These are phyloP conservation scores for Metschnikowia corniflorae DNA, from an alignment of 805 yeast genomes.

Conservation along the genomic window DNA sequence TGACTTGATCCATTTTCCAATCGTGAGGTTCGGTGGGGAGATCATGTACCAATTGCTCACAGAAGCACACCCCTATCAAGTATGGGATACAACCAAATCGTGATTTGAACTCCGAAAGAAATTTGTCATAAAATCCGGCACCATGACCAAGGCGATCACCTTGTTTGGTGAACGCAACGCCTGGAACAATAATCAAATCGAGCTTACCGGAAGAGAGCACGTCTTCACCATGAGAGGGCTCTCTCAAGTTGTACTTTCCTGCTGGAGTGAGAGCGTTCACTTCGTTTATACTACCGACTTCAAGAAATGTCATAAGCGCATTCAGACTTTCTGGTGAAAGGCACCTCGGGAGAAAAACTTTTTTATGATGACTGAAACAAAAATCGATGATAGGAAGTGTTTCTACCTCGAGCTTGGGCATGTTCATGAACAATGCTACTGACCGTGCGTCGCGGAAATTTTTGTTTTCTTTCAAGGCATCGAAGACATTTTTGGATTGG, in stretches of 20 bases:
- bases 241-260: constrained; percentile 65
- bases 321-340: constrained; percentile 25
- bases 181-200: constrained; percentile 80
- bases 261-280: constrained; percentile 52
- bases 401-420: constrained; percentile 68
- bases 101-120: constrained; percentile 17
- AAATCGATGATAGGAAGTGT: constrained; percentile 52
- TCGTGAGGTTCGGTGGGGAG: constrained; percentile 66
- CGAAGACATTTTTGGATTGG: constrained; percentile 27
- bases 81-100: constrained; percentile 32
- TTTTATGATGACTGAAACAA: constrained; percentile 49
- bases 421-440: constrained; percentile 71
- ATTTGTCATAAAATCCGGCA: constrained; percentile 86
- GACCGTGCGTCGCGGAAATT: constrained; percentile 43
- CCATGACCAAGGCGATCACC: constrained; percentile 82
- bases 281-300: constrained; percentile 39
- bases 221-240: constrained; percentile 50
- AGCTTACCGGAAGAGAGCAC: constrained; percentile 31
- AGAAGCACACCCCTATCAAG: constrained; percentile 62
- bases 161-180: constrained; percentile 64
- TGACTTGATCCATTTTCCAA: constrained; percentile 51
- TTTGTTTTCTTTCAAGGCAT: constrained; percentile 21
- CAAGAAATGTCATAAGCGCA: constrained; percentile 54
- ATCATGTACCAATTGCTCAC: constrained; percentile 52
- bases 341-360: constrained; percentile 59